Base-by-base conservation (phyloP, 441 rosid species). In the Manihot esculenta region DNA sequence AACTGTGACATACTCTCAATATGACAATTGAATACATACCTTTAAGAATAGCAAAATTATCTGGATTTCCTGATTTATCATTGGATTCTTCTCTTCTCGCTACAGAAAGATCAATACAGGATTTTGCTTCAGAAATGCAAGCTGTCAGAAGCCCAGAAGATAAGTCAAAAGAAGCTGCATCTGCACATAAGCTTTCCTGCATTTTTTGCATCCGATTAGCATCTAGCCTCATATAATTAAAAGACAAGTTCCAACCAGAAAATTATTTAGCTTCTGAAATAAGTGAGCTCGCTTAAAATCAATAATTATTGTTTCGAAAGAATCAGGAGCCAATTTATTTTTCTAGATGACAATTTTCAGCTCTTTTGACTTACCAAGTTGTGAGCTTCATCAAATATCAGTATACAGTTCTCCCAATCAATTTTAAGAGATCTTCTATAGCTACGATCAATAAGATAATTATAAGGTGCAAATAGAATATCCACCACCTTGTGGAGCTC, bases 351-450 rank as follows among this genome's bases (percentile, higher is more conserved):
- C 11, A 72, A 47, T 23, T 60, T 57, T 57, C 59, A 70, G 66
- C 41, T 5, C 64, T 80, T 76, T 62, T 30, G 62, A 75, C 97
- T 86, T 81, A 95, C 98, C 86, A 93, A 84, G 82, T 93, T 95
- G 89, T 93, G 99, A 75, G 98, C 98, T 85, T 95, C 99, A 77
- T 93, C 97, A 85, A 95, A 93, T 78, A 95, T 95, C 66, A 95
- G 80, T 79, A 93, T 63, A 80, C 94, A 82, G 61, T 77, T 81
- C 23, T 75, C 59, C 99, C 97, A 95, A 66, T 86, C 80, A 72
- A 95, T 69, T 21, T 80, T 82, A 58, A 93, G 83, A 74, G 83
- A 81, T 80, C 78, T 88, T 80, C 95, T 82, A 76, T 83, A 73
- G 21, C 85, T 85, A 78, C 78, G 86, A 82, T 92, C 94, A 77